Base-by-base conservation (phyloP, 2,329 filamentous ascomycete species). In the Aspergillus sp. region DNA sequence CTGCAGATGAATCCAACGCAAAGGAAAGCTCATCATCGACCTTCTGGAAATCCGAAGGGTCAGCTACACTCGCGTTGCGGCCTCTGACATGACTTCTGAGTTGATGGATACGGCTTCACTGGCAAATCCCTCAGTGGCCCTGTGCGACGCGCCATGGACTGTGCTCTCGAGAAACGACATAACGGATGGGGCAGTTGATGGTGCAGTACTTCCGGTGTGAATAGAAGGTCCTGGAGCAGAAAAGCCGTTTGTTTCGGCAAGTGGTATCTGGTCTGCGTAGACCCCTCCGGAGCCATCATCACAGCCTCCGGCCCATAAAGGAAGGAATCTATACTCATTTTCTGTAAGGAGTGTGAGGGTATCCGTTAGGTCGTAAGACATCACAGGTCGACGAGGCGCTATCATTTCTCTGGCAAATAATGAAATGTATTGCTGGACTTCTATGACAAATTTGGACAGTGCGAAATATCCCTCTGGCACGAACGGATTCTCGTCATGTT, bases 271-370 rank as follows among this genome's bases (percentile, higher is more conserved):
- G 44, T 76, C 74, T 0, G 68, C 71, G 61, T 78, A 84, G 2
- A 83, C 79, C 13, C 76, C 80, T 2, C 81, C 81, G 0, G 74
- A 76, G 0, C 74, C 81, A 55, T 84, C 81, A 48, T 83, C 78
- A 30, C 78, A 71, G 1, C 81, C 87, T 4, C 83, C 86, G 0
- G 85, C 86, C 85, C 85, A 89, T 4, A 89, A 74, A 0, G 87
- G 86, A 3, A 89, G 76, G 61, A 81, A 89, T 56, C 82, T 82
- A 62, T 83, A 80, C 71, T 90, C 87, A 2, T 82, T 74, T 3
- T 83, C 78, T 0, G 74, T 72, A 2, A 89, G 76, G 5, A 76
- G 79, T 0, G 86, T 76, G 0, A 87, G 69, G 2, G 69, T 76
- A 48, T 78, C 73, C 11, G 74, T 74, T 0, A 71, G 30, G 3